Evolutionary conservation across 495 filamentous ascomycete genomes (phyloP).

Genomic region (Penicillium mononematosum): DNA sequence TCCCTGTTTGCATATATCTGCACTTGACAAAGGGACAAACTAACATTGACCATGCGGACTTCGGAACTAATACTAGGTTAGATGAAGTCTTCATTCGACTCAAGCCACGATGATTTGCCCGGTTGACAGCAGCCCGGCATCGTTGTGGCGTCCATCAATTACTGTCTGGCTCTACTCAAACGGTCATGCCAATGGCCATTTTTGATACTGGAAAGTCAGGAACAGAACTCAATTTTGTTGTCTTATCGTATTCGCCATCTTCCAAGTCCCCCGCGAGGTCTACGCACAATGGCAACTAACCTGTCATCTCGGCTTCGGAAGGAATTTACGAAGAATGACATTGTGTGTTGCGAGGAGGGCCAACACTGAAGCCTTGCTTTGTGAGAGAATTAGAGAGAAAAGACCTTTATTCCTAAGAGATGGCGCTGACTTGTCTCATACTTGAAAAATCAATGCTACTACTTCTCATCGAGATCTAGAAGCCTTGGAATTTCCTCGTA

Average conservation of each 20-base stretch:
- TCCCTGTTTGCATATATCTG: background rate
- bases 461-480: slow-evolving; percentile 12
- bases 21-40: background rate
- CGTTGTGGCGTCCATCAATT: background rate
- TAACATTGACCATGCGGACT: background rate
- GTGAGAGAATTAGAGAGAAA: slow-evolving; percentile 19
- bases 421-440: slow-evolving; percentile 1
- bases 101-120: background rate
- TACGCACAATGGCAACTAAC: slow-evolving; percentile 13
- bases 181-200: slow-evolving; percentile 16
- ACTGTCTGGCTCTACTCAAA: slow-evolving; percentile 1
- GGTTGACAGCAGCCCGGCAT: background rate
- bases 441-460: background rate
- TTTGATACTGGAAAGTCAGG: background rate
- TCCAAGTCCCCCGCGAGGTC: slow-evolving; percentile 13
- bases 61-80: background rate
- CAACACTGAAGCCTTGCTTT: slow-evolving; percentile 24
- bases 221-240: background rate
- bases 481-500: background rate
- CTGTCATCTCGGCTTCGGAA: slow-evolving; percentile 15
- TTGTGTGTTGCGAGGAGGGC: slow-evolving; percentile 15
- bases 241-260: slow-evolving; percentile 17
- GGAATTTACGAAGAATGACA: slow-evolving; percentile 15
- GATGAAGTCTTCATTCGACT: background rate
- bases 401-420: slow-evolving; percentile 3